These are phyloP conservation scores for Thielaviopsis euricoi DNA, from an alignment of 2,329 filamentous ascomycete species.

Conservation along the genomic window DNA sequence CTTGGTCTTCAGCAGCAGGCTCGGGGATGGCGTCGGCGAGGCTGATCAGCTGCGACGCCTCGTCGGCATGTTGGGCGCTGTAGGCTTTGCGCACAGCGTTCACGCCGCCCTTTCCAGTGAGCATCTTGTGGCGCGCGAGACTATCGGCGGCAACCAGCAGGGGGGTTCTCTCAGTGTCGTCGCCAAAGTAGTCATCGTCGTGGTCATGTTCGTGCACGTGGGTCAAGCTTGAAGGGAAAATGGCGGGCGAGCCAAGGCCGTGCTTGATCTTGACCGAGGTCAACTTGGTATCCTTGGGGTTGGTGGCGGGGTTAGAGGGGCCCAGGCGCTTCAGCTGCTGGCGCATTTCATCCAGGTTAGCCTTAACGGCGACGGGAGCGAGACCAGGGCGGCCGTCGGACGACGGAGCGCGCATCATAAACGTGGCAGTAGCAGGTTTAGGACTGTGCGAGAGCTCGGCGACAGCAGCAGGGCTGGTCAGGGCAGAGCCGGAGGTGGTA, in stretches of 20 bases:
- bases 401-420: slow-evolving; percentile 41
- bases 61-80: neutral
- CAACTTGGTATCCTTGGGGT: slow-evolving; percentile 44
- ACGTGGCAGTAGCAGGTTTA: slow-evolving; percentile 33
- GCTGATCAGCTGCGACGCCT: neutral
- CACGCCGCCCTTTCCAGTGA: slow-evolving; percentile 15
- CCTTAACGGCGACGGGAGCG: slow-evolving; percentile 36
- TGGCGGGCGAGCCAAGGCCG: slow-evolving; percentile 17
- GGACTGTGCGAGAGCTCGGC: slow-evolving; percentile 4
- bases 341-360: slow-evolving; percentile 45
- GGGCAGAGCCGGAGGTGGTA: neutral
- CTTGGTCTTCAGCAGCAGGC: neutral
- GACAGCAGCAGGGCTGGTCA: neutral
- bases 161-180: slow-evolving; percentile 18
- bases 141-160: slow-evolving; percentile 13
- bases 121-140: neutral
- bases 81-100: slow-evolving; percentile 9
- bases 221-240: neutral
- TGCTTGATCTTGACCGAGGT: slow-evolving; percentile 53
- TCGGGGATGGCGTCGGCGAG: neutral
- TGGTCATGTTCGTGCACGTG: neutral
- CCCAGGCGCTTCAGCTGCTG: slow-evolving; percentile 49
- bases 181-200: neutral
- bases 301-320: slow-evolving; percentile 48
- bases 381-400: slow-evolving; percentile 33